These are phyloP conservation scores for Mycena haematopus DNA, from an alignment of 768 basidiomycete species.

Conservation along the genomic window DNA sequence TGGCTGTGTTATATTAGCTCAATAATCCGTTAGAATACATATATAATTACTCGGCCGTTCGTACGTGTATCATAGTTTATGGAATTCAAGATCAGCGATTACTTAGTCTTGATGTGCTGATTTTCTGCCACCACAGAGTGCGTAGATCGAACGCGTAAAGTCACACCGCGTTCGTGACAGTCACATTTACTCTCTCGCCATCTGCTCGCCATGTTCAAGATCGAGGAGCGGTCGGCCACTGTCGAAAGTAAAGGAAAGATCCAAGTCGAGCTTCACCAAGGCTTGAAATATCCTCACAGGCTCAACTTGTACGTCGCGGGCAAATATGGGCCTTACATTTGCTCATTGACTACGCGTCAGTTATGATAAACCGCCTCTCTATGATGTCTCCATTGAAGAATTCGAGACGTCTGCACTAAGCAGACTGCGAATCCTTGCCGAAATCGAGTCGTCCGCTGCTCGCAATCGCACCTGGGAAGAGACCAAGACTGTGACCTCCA, in stretches of 20 bases:
- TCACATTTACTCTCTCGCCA: background rate
- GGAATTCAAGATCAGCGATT: no score
- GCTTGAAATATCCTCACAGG: slow-evolving; percentile 60
- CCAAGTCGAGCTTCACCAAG: slow-evolving; percentile 30
- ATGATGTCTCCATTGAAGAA: slow-evolving; percentile 93
- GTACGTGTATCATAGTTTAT: no score
- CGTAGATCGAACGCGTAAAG: slow-evolving; percentile 2
- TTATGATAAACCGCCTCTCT: slow-evolving; percentile 84
- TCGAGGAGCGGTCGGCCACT: slow-evolving; percentile 35
- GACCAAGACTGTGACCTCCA: slow-evolving; percentile 63
- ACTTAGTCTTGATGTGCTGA: no score
- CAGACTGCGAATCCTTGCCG: slow-evolving; percentile 84
- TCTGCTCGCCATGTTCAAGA: slow-evolving; percentile 43
- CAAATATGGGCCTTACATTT: background rate
- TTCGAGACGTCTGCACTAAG: slow-evolving; percentile 93
- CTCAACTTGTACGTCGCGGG: slow-evolving; percentile 75
- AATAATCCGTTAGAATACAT: slow-evolving; percentile 6
- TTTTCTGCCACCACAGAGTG: no score
- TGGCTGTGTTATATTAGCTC: slow-evolving; percentile 16
- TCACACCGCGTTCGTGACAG: slow-evolving; percentile 29
- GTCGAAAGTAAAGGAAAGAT: slow-evolving; percentile 32
- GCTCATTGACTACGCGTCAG: slow-evolving; percentile 46
- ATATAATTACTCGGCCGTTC: no score
- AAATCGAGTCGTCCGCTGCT: slow-evolving; percentile 88
- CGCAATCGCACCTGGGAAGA: slow-evolving; percentile 87